These are phyloP conservation scores for Penicillium palitans DNA, from an alignment of 2,329 filamentous ascomycete genomes.

Conservation along the genomic window DNA sequence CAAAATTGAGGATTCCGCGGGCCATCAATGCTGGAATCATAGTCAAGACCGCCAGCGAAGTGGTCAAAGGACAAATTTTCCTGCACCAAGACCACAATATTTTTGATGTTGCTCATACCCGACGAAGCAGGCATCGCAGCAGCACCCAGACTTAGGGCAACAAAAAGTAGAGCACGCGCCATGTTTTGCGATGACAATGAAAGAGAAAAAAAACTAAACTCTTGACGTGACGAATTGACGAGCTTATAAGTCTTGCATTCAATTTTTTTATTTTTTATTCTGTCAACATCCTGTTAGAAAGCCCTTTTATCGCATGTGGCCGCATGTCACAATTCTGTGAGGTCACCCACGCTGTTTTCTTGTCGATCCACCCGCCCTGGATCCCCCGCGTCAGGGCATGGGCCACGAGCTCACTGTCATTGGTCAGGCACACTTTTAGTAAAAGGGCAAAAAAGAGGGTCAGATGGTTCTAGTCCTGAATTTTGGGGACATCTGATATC, in stretches of 20 bases:
- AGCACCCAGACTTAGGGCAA: conserved; percentile 11
- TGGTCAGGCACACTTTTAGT: neutral
- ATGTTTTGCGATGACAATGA: conserved; percentile 1
- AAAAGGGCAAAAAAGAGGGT: no score
- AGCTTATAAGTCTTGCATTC: neutral
- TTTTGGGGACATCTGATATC: no score
- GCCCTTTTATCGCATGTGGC: conserved; percentile 4
- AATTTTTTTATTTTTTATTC: no score
- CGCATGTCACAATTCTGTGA: neutral
- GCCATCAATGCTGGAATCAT: conserved; percentile 41
- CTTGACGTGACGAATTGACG: neutral
- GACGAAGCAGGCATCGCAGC: conserved; percentile 9
- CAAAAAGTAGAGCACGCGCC: conserved; percentile 6
- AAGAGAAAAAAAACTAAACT: no score
- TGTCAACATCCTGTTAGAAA: conserved; percentile 1
- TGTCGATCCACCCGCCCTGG: conserved; percentile 3
- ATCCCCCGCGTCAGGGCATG: conserved; percentile 9
- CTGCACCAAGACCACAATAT: conserved; percentile 50
- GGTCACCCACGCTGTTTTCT: neutral
- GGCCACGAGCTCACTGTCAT: conserved; percentile 1
- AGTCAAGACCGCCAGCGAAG: conserved; percentile 44
- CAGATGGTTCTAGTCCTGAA: no score
- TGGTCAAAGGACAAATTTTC: conserved; percentile 47
- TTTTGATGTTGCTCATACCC: conserved; percentile 45
- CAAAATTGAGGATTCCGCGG: conserved; percentile 35